phyloP scores from a whole-genome alignment of 192 early-diverging fungal genomes.

The Umbelopsis isabellina region DNA sequence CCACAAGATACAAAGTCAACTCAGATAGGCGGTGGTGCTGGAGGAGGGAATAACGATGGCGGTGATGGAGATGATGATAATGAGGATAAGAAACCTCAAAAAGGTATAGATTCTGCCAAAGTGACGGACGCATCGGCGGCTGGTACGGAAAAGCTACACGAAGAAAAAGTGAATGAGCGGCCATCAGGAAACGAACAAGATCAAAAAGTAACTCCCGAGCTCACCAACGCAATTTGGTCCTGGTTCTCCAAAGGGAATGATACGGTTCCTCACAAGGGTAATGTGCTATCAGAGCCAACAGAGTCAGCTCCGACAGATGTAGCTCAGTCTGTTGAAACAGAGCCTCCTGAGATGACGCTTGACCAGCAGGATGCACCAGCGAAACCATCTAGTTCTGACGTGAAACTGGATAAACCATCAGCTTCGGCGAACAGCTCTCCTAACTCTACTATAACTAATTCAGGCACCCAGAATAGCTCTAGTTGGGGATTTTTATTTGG shows the following conservation, averaged over 20 bases:
- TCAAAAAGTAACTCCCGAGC: not conserved
- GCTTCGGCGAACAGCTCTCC: not conserved
- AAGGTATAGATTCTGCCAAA: not conserved
- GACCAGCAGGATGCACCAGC: too few relatives aligned
- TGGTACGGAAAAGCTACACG: not conserved
- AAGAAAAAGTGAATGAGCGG: not conserved
- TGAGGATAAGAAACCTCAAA: not conserved
- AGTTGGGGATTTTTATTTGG: constrained; percentile 9
- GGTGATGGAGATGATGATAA: not conserved
- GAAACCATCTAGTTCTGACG: not conserved
- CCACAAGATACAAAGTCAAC: not conserved
- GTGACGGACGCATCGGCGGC: not conserved
- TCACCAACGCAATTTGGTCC: not conserved
- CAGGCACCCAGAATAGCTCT: not conserved
- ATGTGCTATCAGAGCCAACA: not conserved
- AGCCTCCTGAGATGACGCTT: too few relatives aligned
- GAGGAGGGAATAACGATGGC: not conserved
- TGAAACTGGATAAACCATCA: too few relatives aligned
- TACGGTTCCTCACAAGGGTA: not conserved
- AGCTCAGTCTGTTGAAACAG: not conserved
- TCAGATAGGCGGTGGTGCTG: not conserved
- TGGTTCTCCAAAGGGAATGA: constrained; percentile 7
- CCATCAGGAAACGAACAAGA: not conserved
- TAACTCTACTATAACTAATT: not conserved
- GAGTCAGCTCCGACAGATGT: too few relatives aligned